Percentiles rank a stretch among this genome's conserved stretches.
These are phyloP conservation scores for Penicillium sp. DNA, from an alignment of 2,329 filamentous ascomycete genomes.

Conservation along the genomic window DNA sequence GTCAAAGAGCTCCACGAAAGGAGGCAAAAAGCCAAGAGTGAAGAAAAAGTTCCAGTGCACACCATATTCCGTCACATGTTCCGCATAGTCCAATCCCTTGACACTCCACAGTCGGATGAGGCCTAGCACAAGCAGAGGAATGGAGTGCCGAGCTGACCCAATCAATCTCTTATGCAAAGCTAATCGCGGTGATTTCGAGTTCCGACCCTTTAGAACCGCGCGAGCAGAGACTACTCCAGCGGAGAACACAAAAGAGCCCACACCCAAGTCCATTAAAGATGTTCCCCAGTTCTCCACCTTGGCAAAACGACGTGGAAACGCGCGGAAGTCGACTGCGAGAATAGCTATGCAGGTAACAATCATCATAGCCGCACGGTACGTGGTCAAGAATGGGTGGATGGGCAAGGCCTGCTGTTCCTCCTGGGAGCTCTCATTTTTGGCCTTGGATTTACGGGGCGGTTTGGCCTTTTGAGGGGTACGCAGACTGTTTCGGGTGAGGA, in stretches of 20 bases:
- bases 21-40: slow-evolving; percentile 82
- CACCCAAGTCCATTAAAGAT: slow-evolving; percentile 97
- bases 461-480: slow-evolving; percentile 37
- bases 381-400: slow-evolving; percentile 87
- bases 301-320: slow-evolving; percentile 91
- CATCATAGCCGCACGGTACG: slow-evolving; percentile 89
- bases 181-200: slow-evolving; percentile 46
- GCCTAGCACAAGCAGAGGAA: slow-evolving; percentile 79
- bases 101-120: slow-evolving; percentile 80
- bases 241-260: slow-evolving; percentile 96
- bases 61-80: slow-evolving; percentile 96
- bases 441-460: slow-evolving; percentile 28
- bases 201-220: slow-evolving; percentile 69
- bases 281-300: slow-evolving; percentile 99
- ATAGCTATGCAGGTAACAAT: slow-evolving; percentile 86
- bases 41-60: slow-evolving; percentile 99
- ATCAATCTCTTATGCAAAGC: slow-evolving; percentile 59
- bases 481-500: slow-evolving; percentile 41
- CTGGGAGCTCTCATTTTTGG: slow-evolving; percentile 23
- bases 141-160: slow-evolving; percentile 71
- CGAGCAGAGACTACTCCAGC: slow-evolving; percentile 87
- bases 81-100: slow-evolving; percentile 92
- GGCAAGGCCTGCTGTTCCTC: slow-evolving; percentile 59
- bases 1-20: slow-evolving; percentile 83
- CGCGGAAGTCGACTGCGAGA: slow-evolving; percentile 90